These are phyloP conservation scores for Lactarius psammicola DNA, from an alignment of 768 basidiomycete species.

Conservation along the genomic window DNA sequence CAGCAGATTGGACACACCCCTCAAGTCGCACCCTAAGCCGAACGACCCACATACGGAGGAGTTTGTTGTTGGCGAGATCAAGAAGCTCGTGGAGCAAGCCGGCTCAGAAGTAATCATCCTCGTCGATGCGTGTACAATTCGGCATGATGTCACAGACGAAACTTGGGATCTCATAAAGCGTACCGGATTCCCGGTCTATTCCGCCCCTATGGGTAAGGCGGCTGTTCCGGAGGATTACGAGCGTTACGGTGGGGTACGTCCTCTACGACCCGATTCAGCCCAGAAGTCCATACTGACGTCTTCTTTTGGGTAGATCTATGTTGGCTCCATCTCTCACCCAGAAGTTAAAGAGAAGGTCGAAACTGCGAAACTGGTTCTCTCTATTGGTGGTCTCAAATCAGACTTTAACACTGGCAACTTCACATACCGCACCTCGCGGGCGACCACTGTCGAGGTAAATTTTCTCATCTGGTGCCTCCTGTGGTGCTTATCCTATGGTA, in stretches of 20 bases:
- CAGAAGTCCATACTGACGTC: conserved; percentile 9
- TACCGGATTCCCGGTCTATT: conserved; percentile 72
- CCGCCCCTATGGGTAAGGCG: conserved; percentile 81
- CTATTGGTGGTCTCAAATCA: conserved; percentile 64
- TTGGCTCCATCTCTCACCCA: conserved; percentile 68
- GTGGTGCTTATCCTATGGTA: conserved; percentile 32
- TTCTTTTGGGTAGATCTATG: conserved; percentile 55
- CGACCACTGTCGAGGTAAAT: conserved; percentile 60
- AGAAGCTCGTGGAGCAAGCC: conserved; percentile 59
- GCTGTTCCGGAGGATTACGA: conserved; percentile 66
- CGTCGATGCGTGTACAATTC: conserved; percentile 76
- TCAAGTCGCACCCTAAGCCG: conserved; percentile 46
- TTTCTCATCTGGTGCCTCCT: not conserved
- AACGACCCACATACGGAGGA: conserved; percentile 60
- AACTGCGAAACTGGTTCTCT: conserved; percentile 68
- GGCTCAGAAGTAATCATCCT: conserved; percentile 66
- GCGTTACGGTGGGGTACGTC: conserved; percentile 76
- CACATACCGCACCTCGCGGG: conserved; percentile 64
- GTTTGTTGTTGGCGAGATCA: conserved; percentile 73
- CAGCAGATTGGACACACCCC: conserved; percentile 58
- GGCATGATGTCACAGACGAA: conserved; percentile 65
- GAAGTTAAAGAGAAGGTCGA: conserved; percentile 71
- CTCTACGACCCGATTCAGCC: not conserved
- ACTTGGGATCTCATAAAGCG: conserved; percentile 57
- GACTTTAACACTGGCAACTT: conserved; percentile 93